phyloP scores from a whole-genome alignment of 345 rosid species.

The Citrus glauca region DNA sequence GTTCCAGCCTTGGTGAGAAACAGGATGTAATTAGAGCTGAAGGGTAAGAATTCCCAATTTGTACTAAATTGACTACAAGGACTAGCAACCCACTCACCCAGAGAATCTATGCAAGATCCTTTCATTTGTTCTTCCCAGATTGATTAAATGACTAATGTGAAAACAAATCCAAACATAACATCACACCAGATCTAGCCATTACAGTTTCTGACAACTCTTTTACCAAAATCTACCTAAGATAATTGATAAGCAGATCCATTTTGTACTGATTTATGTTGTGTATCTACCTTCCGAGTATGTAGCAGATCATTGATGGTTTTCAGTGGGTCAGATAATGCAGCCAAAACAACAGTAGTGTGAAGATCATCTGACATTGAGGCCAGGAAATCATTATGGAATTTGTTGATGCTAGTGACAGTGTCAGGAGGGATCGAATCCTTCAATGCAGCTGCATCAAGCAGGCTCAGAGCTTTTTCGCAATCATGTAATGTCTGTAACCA shows the following conservation, averaged over 20 bases:
- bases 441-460: slow-evolving; percentile 31
- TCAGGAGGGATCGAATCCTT: slow-evolving; percentile 46
- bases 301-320: slow-evolving; percentile 80
- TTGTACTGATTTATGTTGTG: neutral
- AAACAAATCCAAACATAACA: neutral
- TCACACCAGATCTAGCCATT: neutral
- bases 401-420: slow-evolving; percentile 34
- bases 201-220: neutral
- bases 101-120: neutral
- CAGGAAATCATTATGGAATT: slow-evolving; percentile 50
- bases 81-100: neutral
- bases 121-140: neutral
- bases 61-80: neutral
- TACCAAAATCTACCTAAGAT: neutral
- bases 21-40: neutral
- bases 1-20: neutral
- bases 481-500: slow-evolving; percentile 75
- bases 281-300: slow-evolving; percentile 70
- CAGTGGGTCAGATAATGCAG: slow-evolving; percentile 83
- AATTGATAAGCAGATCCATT: neutral
- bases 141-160: neutral
- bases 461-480: slow-evolving; percentile 52
- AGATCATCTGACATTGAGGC: slow-evolving; percentile 96
- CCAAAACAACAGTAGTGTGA: slow-evolving; percentile 70
- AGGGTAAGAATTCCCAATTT: neutral